phyloP scores from a whole-genome alignment of 768 basidiomycete genomes.

The Termitomyces sp. region DNA sequence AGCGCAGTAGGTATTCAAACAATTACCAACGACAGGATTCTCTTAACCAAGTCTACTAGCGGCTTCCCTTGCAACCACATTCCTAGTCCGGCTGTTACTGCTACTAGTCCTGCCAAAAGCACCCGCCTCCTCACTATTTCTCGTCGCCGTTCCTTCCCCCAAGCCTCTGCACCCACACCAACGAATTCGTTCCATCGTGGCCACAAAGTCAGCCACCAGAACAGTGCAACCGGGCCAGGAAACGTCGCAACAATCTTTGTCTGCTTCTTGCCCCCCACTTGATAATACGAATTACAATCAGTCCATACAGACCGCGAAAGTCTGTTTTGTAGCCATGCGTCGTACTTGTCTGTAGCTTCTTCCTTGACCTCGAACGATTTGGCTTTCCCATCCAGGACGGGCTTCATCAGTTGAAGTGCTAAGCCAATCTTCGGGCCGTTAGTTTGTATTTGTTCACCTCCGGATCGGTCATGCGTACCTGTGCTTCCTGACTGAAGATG shows the following conservation, averaged over 20 bases:
- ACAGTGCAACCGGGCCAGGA: conserved; percentile 44
- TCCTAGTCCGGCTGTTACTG: conserved; percentile 13
- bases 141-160: conserved; percentile 24
- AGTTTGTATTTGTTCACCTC: conserved; percentile 4
- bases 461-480: conserved; percentile 28
- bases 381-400: conserved; percentile 40
- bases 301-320: conserved; percentile 45
- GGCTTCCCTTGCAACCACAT: conserved; percentile 5
- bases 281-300: conserved; percentile 50
- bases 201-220: conserved; percentile 45
- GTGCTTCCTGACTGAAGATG: conserved; percentile 49
- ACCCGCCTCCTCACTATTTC: conserved; percentile 16
- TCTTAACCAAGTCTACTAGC: conserved; percentile 3
- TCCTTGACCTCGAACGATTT: conserved; percentile 45
- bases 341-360: conserved; percentile 43
- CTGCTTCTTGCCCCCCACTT: conserved; percentile 27
- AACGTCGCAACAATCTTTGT: conserved; percentile 43
- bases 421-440: conserved; percentile 35
- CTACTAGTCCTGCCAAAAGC: conserved; percentile 17
- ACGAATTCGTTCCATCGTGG: conserved; percentile 39
- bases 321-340: conserved; percentile 43
- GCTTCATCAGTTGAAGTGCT: conserved; percentile 44
- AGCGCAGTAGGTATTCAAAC: conserved; percentile 6
- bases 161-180: conserved; percentile 32
- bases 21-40: conserved; percentile 10